Evolutionary conservation across 208 protist genomes (phyloP), one percentile per base, ranked within the genome.

Genomic region (Paratrypanosoma confusum): DNA sequence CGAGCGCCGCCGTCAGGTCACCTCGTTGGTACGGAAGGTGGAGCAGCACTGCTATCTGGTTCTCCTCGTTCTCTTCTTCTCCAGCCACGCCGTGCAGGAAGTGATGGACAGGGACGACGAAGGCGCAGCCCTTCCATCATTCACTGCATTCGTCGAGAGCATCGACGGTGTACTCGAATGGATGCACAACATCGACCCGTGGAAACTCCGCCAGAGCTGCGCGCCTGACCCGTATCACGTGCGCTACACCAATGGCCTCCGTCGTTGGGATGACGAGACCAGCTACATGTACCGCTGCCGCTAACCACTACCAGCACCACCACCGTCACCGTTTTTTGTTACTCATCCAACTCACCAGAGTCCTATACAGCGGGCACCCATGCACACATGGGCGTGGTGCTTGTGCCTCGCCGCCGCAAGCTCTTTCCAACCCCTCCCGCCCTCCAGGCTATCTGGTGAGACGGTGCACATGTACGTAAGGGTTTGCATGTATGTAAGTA

Each of bases 201-300:
- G 83, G 83, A 18, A 39, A 24, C 17, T 37, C 0, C 5, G 20
- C 0, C 52, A 57, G 7, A 33, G 50, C 5, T 20, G 40, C 3
- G 74, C 58, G 25, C 78, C 83, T 11, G 83, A 92, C 39, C 38
- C 47, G 1, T 42, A 47, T n/a, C 79, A 88, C 29, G 32, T 70
- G 6, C 71, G 73, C 21, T 92, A 89, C 54, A 80, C 67, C 5
- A 86, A 92, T 40, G 68, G 65, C 7, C 58, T 88, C 31, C 75
- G 83, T 16, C 62, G 83, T 0, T 92, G 83, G 83, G 83, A 92
- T 39, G 59, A 71, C 24, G 50, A 57, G n/a, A n/a, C n/a, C 13
- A 51, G 69, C 38, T 92, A 86, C 67, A 76, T 92, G 20, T 83
- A 68, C n/a, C n/a, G n/a, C n/a, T n/a, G n/a, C n/a, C n/a, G n/a